A percentile compares a stretch with the other conserved stretches of the same genome.
These are phyloP conservation scores for Microstroma glucosiphilum DNA, from an alignment of 1,284 basidiomycete genomes.

Conservation along the genomic window DNA sequence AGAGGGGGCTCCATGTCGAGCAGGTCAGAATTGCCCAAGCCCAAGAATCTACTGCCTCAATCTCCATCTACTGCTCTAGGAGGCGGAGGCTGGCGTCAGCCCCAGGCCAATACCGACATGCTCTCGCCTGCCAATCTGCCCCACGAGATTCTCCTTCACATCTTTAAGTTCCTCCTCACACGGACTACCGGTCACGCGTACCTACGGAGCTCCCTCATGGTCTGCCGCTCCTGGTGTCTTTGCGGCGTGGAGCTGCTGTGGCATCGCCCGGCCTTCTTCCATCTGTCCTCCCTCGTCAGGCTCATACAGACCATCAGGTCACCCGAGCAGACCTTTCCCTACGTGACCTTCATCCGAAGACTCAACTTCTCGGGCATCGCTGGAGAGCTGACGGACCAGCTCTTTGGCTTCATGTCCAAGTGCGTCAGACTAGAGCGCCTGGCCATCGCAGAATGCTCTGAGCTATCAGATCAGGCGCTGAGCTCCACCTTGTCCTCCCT, in stretches of 20 bases:
- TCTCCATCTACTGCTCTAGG: conserved; percentile 8
- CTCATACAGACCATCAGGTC: conserved; percentile 40
- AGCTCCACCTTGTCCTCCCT: conserved; percentile 65
- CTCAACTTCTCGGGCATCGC: conserved; percentile 79
- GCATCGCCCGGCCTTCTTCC: conserved; percentile 78
- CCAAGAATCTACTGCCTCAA: not conserved
- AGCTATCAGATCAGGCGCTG: conserved; percentile 66
- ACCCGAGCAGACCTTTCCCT: conserved; percentile 67
- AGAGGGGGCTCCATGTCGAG: not conserved
- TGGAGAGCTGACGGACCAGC: conserved; percentile 67
- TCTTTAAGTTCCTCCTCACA: conserved; percentile 74
- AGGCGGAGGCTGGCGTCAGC: conserved; percentile 15
- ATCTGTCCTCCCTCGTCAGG: conserved; percentile 66
- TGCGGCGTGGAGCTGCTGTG: conserved; percentile 91
- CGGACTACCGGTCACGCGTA: conserved; percentile 55
- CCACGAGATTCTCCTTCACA: conserved; percentile 85
- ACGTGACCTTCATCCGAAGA: conserved; percentile 78
- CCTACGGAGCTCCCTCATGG: conserved; percentile 59
- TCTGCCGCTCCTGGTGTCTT: conserved; percentile 88
- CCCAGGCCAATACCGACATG: conserved; percentile 8
- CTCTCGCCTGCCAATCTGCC: conserved; percentile 57
- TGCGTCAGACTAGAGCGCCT: conserved; percentile 85
- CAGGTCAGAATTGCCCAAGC: conserved; percentile 6
- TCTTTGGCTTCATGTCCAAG: conserved; percentile 66
- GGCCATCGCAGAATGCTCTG: conserved; percentile 76